Percentiles rank a stretch among this genome's conserved stretches.
phyloP scores from a whole-genome alignment of 1,284 basidiomycete genomes.

The Cutaneotrichosporon dermatis region DNA sequence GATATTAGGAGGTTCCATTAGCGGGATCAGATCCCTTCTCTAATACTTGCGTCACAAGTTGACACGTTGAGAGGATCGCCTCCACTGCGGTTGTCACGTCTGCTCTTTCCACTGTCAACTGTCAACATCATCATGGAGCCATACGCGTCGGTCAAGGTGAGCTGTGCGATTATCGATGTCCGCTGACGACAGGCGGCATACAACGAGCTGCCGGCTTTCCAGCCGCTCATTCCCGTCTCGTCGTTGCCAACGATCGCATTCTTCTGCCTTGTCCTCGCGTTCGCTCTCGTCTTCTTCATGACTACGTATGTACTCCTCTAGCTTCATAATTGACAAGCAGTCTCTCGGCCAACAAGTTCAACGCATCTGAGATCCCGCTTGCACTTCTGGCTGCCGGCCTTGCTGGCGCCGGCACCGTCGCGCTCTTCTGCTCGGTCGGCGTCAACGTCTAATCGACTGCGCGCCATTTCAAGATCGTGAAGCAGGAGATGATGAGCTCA shows the following conservation, averaged over 20 bases:
- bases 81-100: background rate
- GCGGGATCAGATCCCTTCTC: background rate
- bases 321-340: constrained; percentile 5
- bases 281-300: constrained; percentile 78
- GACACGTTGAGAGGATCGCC: constrained; percentile 2
- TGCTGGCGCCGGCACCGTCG: constrained; percentile 77
- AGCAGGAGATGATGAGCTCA: too few relatives aligned
- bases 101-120: background rate
- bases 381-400: constrained; percentile 68
- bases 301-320: constrained; percentile 79
- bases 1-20: background rate
- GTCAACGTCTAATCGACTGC: constrained; percentile 63
- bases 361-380: constrained; percentile 58
- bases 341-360: constrained; percentile 8
- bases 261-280: constrained; percentile 65
- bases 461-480: too few relatives aligned
- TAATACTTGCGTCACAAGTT: background rate
- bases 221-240: constrained; percentile 61
- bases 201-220: constrained; percentile 59
- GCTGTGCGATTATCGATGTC: background rate
- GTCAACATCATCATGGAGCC: constrained; percentile 7
- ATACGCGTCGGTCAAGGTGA: constrained; percentile 17
- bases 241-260: constrained; percentile 70
- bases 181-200: constrained; percentile 54
- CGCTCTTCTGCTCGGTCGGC: constrained; percentile 77